Evolutionary conservation across 2,329 filamentous ascomycete genomes (phyloP).

Genomic region (Botrytis medusae): DNA sequence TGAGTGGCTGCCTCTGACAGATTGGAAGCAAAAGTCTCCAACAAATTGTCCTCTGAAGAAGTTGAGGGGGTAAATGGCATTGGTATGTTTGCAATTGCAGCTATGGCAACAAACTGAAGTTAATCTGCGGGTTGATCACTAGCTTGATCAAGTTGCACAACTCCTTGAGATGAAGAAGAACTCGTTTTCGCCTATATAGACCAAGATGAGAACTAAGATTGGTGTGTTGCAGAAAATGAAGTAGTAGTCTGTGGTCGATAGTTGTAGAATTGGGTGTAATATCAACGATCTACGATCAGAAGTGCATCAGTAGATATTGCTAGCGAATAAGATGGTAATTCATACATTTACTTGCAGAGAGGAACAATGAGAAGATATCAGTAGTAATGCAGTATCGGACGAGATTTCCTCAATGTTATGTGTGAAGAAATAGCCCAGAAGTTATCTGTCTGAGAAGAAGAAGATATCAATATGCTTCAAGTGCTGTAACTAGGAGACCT

Average conservation of each 20-base stretch:
- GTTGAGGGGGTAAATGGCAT: not conserved
- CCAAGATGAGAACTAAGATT: not conserved
- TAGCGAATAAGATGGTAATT: not conserved
- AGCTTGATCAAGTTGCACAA: not conserved
- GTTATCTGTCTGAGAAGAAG: not conserved
- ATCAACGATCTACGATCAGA: not conserved
- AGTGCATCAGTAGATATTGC: not conserved
- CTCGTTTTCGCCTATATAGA: not conserved
- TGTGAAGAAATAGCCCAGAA: not conserved
- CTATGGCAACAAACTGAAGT: not conserved
- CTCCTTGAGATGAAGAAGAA: not conserved
- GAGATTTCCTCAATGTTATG: not conserved
- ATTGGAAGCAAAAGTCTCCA: not conserved
- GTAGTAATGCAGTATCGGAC: not conserved
- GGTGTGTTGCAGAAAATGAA: not conserved
- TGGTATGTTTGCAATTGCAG: not conserved
- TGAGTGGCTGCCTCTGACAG: not conserved
- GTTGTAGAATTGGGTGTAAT: not conserved
- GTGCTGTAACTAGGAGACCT: not conserved
- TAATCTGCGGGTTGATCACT: not conserved
- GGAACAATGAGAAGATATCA: no score
- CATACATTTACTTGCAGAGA: not conserved
- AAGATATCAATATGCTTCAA: not conserved
- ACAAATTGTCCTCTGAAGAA: not conserved
- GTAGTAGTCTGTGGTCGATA: not conserved